These are phyloP conservation scores for Schizopora paradoxa DNA, from an alignment of 1,284 basidiomycete genomes.

Conservation along the genomic window DNA sequence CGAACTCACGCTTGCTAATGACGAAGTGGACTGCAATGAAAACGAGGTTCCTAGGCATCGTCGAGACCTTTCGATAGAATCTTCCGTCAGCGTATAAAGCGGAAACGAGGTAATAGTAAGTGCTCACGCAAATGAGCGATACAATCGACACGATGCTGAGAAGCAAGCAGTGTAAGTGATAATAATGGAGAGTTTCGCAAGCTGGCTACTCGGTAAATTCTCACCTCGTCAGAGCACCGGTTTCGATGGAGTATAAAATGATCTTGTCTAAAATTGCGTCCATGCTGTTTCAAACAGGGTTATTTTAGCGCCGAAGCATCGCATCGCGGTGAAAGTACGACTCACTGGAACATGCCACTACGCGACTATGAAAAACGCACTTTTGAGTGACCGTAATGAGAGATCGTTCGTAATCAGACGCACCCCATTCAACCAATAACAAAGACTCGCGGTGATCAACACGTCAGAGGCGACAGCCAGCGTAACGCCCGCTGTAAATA, in stretches of 20 bases:
- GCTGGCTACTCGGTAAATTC: background rate
- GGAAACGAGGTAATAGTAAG: background rate
- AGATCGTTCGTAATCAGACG: background rate
- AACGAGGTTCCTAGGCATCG: slow-evolving; percentile 16
- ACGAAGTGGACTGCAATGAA: slow-evolving; percentile 16
- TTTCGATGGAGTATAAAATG: slow-evolving; percentile 14
- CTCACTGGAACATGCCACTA: slow-evolving; percentile 9
- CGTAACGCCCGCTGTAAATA: slow-evolving; percentile 14
- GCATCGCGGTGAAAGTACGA: background rate
- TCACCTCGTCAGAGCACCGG: slow-evolving; percentile 11
- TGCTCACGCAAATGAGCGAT: slow-evolving; percentile 14
- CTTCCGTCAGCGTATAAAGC: background rate
- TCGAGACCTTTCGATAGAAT: slow-evolving; percentile 4
- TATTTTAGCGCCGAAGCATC: background rate
- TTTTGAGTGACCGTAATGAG: background rate
- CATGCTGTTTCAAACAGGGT: slow-evolving; percentile 2
- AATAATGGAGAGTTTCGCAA: no score
- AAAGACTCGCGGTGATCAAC: slow-evolving; percentile 15
- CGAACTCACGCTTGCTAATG: slow-evolving; percentile 14
- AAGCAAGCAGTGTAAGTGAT: background rate
- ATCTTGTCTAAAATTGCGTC: slow-evolving; percentile 14
- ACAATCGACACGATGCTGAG: slow-evolving; percentile 11
- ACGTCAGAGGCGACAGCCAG: slow-evolving; percentile 10
- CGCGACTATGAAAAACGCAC: slow-evolving; percentile 5
- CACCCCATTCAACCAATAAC: slow-evolving; percentile 15